Evolutionary conservation across 2,329 filamentous ascomycete species (phyloP), one percentile per base, ranked within the genome.

Genomic region (Sclerotinia sclerotiorum): DNA sequence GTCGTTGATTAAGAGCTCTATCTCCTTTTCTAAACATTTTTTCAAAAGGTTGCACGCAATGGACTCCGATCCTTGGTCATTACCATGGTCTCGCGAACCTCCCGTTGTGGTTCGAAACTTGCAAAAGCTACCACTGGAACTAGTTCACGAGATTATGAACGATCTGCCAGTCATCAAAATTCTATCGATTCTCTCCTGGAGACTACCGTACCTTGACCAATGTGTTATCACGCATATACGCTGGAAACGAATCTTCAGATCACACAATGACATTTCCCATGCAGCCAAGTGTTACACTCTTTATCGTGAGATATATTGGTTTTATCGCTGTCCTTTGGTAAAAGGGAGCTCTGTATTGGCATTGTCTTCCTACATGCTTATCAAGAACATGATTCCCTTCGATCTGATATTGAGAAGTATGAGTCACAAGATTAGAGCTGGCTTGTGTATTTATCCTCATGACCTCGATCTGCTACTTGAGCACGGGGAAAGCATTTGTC

Each of bases 71-170:
- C 0, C 10, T 39, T 60, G 54, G 54, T 51, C 44, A 15, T 35
- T 58, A 13, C 42, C 64, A 35, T 66, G 64, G 64, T 54, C 64
- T 27, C 64, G 29, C 13, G 54, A 48, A 35, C 55, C 54, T 21
- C 65, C 68, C 29, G 58, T 61, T 29, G 62, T 68, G 32, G 49
- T 71, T 32, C 55, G 46, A 11, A 54, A 44, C 17, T 49, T 72
- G 24, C 51, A 60, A 49, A 60, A 55, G n/a, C 21, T 71, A 11
- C 70, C 70, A 13, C 66, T 39, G n/a, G 70, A 70, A 48, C 24
- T 70, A 5, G 67, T 71, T 10, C 70, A 71, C 39, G 55, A 70
- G 54, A 39, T 71, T 54, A 39, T 69, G 35, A 56, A 63, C 27
- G 69, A 70, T 29, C 44, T 70, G 2, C 67, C 69, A 13, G 19